Conservation (phyloP, 176 grass and related monocot species). For the Rhynchospora breviuscula region DNA sequence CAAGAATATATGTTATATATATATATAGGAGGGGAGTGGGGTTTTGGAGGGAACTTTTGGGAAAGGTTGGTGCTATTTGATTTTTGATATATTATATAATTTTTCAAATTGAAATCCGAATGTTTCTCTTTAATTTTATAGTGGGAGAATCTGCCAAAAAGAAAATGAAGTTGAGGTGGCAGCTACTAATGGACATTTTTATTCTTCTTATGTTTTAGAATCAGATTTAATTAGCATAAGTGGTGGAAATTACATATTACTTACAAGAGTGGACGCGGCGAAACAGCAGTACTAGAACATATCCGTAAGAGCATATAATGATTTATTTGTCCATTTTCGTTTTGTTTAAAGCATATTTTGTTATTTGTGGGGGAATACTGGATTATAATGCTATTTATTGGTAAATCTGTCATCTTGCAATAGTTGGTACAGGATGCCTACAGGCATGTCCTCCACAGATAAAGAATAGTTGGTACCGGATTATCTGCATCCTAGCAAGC, state of each 20-base stretch:
- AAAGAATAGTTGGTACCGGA: background rate
- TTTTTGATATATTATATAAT: background rate
- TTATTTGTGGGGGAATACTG: background rate
- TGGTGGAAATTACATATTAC: constrained; percentile 6
- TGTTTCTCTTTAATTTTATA: constrained; percentile 22
- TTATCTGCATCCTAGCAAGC: background rate
- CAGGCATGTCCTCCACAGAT: no score
- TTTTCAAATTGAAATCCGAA: constrained; percentile 47
- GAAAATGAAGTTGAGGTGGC: background rate
- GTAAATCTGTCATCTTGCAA: background rate
- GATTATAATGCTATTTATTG: background rate
- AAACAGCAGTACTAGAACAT: constrained; percentile 1
- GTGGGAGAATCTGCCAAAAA: constrained; percentile 8
- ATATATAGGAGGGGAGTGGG: constrained; percentile 16
- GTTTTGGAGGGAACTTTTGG: constrained; percentile 5
- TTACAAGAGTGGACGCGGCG: background rate
- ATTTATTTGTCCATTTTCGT: background rate
- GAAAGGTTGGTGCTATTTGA: constrained; percentile 35
- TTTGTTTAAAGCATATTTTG: background rate
- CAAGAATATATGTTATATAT: constrained; percentile 1
- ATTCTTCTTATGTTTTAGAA: background rate
- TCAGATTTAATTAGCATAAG: background rate
- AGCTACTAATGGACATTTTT: constrained; percentile 5
- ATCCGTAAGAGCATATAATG: background rate
- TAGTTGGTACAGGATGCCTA: background rate